A percentile compares a stretch with the other conserved stretches of the same genome.
Evolutionary conservation across 2,329 filamentous ascomycete species (phyloP).

Genomic region (Fusarium armeniacum): DNA sequence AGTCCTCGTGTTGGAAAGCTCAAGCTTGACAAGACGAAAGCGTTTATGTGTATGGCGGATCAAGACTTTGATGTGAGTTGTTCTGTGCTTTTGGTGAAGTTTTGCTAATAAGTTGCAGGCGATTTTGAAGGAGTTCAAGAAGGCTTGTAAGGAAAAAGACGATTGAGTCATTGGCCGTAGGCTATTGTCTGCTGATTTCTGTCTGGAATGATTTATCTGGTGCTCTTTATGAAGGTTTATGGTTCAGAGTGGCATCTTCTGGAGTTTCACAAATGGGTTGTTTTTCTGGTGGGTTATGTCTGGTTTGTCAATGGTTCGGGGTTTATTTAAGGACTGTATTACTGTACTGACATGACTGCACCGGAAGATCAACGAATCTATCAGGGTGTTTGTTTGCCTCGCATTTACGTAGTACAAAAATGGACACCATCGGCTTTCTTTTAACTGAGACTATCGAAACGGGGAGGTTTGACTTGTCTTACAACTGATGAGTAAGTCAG

Average conservation of each 20-base stretch:
- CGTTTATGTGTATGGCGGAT: conserved; percentile 68
- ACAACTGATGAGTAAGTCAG: neutral
- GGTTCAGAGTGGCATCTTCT: neutral
- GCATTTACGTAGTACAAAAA: neutral
- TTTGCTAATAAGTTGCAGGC: conserved; percentile 26
- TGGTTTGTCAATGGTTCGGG: neutral
- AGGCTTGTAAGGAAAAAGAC: conserved; percentile 37
- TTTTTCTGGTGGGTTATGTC: neutral
- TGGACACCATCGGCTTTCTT: neutral
- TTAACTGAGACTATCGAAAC: neutral
- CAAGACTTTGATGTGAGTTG: conserved; percentile 64
- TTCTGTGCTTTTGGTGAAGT: neutral
- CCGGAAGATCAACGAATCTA: neutral
- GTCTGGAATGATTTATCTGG: neutral
- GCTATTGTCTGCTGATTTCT: neutral
- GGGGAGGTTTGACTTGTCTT: no score
- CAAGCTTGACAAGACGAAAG: conserved; percentile 60
- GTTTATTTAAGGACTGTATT: neutral
- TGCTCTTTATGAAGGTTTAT: no score
- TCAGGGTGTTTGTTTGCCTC: neutral
- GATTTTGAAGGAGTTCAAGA: conserved; percentile 45
- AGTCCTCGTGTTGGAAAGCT: conserved; percentile 67
- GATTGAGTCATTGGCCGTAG: neutral
- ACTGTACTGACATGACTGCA: neutral
- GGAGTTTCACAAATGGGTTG: neutral